phyloP scores from a whole-genome alignment of 805 yeast species.

The Starmerella kuoi region DNA sequence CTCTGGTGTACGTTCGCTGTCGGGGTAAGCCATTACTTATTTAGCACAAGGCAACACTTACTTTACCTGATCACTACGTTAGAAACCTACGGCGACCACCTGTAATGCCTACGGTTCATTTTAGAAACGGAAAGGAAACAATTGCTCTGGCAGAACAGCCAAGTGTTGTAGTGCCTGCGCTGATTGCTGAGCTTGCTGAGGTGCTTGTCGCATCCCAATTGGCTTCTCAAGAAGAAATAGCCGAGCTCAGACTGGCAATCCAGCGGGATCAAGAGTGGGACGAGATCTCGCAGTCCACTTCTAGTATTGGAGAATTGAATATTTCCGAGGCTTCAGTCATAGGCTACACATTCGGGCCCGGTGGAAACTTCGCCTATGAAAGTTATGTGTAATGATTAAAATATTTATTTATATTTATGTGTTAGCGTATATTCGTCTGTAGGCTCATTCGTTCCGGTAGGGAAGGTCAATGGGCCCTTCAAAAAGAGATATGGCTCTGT shows the following conservation, averaged over 20 bases:
- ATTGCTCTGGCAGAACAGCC: constrained; percentile 15
- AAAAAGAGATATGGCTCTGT: too few relatives aligned
- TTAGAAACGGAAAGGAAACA: constrained; percentile 11
- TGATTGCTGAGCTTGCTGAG: constrained; percentile 24
- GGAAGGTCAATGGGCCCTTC: too few relatives aligned
- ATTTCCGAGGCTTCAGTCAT: constrained; percentile 12
- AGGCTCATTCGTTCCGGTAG: too few relatives aligned
- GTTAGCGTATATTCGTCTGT: too few relatives aligned
- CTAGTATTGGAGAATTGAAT: constrained; percentile 8
- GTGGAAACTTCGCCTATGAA: constrained; percentile 16
- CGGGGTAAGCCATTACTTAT: too few relatives aligned
- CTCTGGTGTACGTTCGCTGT: too few relatives aligned
- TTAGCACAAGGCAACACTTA: too few relatives aligned
- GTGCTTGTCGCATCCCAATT: constrained; percentile 20
- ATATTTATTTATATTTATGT: too few relatives aligned
- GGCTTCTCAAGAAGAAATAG: constrained; percentile 18
- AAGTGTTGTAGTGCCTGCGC: constrained; percentile 8
- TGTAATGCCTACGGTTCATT: constrained; percentile 21
- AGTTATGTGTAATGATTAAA: too few relatives aligned
- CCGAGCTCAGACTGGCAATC: constrained; percentile 18
- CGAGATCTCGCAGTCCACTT: constrained; percentile 14
- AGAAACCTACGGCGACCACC: too few relatives aligned
- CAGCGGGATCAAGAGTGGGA: constrained; percentile 11
- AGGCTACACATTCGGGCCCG: constrained; percentile 16
- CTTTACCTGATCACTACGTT: too few relatives aligned